Conservation (phyloP, 2,329 filamentous ascomycete species). For the Talaromyces islandicus region DNA sequence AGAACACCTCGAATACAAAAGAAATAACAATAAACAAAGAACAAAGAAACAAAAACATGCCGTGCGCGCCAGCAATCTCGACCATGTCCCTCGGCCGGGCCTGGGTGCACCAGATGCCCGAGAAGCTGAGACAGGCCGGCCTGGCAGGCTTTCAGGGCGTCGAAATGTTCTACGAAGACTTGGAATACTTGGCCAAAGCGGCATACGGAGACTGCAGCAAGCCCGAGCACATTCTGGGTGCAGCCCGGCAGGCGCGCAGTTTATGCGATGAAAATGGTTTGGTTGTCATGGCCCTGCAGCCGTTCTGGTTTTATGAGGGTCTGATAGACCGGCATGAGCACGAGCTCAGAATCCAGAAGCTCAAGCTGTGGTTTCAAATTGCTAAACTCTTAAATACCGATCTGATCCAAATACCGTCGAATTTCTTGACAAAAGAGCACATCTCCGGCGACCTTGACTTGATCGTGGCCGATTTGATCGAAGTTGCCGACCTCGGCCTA, state of each 20-base stretch:
- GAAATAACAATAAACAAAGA: neutral
- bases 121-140: constrained; percentile 62
- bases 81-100: constrained; percentile 69
- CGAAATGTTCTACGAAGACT: constrained; percentile 74
- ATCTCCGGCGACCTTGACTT: constrained; percentile 42
- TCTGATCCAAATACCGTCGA: constrained; percentile 61
- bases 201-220: constrained; percentile 33
- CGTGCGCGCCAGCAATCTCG: constrained; percentile 53
- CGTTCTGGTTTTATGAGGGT: constrained; percentile 69
- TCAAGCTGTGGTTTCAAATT: constrained; percentile 58
- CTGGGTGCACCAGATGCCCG: constrained; percentile 59
- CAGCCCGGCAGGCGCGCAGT: constrained; percentile 50
- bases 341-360: constrained; percentile 52
- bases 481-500: constrained; percentile 61
- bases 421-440: constrained; percentile 50
- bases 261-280: constrained; percentile 32
- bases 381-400: constrained; percentile 58
- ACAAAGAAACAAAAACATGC: neutral
- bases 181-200: constrained; percentile 54
- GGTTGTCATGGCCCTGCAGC: constrained; percentile 52
- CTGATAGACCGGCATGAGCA: constrained; percentile 50
- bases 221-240: constrained; percentile 47
- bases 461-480: constrained; percentile 56
- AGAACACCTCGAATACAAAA: neutral
- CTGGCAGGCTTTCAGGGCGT: constrained; percentile 62